These are phyloP conservation scores for Diutina pseudorugosa DNA, from an alignment of 1,139 yeast genomes.

Conservation along the genomic window DNA sequence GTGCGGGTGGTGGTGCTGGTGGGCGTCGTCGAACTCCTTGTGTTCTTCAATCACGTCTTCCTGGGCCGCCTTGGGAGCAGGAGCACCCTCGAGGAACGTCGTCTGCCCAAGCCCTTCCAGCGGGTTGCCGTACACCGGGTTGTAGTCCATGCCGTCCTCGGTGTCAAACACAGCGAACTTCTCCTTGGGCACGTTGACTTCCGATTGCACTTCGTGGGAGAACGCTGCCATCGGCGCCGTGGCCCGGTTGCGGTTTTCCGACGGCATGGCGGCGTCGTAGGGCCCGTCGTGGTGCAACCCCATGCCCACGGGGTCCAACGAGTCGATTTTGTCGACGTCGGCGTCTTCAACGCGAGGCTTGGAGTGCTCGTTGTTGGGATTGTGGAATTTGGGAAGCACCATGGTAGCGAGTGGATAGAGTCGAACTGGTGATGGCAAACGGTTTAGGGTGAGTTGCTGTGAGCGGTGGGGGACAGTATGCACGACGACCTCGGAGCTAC, in stretches of 20 bases:
- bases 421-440: neutral
- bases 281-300: slow-evolving; percentile 4
- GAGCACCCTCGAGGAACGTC: neutral
- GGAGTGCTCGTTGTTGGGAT: neutral
- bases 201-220: neutral
- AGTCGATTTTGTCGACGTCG: neutral
- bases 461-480: neutral
- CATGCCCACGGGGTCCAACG: slow-evolving; percentile 1
- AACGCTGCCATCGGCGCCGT: slow-evolving; percentile 4
- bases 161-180: neutral
- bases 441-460: neutral
- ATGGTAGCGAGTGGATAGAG: neutral
- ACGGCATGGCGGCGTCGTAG: slow-evolving; percentile 2
- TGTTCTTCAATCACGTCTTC: neutral
- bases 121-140: neutral
- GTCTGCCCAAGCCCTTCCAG: neutral
- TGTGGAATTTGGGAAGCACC: neutral
- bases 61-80: neutral
- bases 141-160: neutral
- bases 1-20: neutral
- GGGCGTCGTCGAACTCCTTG: neutral
- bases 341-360: neutral
- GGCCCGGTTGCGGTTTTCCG: neutral
- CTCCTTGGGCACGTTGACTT: neutral
- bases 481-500: neutral